Percentiles rank a stretch among this genome's conserved stretches.
phyloP scores from a whole-genome alignment of 306 rosid genomes.

The Lathyrus sativus region DNA sequence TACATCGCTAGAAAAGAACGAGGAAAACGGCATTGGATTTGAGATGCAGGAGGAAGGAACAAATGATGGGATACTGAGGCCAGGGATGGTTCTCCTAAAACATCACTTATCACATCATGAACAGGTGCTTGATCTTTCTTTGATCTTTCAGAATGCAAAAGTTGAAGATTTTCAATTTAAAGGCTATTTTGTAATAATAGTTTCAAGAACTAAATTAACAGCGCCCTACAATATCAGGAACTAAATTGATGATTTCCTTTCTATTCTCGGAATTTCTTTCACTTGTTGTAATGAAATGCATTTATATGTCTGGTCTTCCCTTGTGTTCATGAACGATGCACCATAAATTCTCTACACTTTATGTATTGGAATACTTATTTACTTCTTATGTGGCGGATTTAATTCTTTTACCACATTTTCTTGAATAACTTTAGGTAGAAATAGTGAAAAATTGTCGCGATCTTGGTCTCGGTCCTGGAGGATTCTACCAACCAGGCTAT shows the following conservation, averaged over 20 bases:
- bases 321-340: no score
- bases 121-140: slow-evolving; percentile 5
- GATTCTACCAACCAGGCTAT: slow-evolving; percentile 69
- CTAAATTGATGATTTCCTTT: no score
- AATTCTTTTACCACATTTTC: not conserved
- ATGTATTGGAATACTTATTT: not conserved
- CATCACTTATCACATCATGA: slow-evolving; percentile 35
- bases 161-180: not conserved
- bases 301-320: no score
- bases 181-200: not conserved
- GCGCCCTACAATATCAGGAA: not conserved
- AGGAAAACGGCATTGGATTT: slow-evolving; percentile 13
- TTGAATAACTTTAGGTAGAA: slow-evolving; percentile 45
- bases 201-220: not conserved
- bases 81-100: slow-evolving; percentile 72
- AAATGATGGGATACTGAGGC: slow-evolving; percentile 43
- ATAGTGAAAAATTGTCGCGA: slow-evolving; percentile 49
- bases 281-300: no score
- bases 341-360: not conserved
- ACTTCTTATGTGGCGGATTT: not conserved
- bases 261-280: no score
- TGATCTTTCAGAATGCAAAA: not conserved
- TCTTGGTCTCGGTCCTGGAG: slow-evolving; percentile 68
- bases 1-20: slow-evolving; percentile 9
- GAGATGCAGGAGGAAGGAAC: slow-evolving; percentile 3